Conservation (phyloP, 345 rosid genomes). For the Zanthoxylum bungeanum region DNA sequence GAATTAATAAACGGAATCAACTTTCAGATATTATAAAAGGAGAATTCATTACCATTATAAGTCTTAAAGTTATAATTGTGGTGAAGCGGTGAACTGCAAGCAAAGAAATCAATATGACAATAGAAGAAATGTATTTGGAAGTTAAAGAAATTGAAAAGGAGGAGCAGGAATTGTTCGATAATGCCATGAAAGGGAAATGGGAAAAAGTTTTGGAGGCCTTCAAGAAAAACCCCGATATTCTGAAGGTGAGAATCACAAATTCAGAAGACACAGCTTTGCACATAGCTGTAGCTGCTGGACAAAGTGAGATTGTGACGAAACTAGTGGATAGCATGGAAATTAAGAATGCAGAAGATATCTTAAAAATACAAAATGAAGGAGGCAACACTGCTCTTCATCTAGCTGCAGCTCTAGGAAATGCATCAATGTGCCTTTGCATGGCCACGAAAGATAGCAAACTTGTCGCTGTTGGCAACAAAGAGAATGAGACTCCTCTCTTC, state of each 20-base stretch:
- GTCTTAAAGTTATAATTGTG: too few relatives aligned
- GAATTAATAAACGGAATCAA: too few relatives aligned
- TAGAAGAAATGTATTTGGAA: too few relatives aligned
- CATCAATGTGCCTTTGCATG: slow-evolving; percentile 28
- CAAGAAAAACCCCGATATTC: not conserved
- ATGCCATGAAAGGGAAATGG: slow-evolving; percentile 23
- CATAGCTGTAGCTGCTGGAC: slow-evolving; percentile 16
- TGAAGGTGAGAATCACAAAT: slow-evolving; percentile 5
- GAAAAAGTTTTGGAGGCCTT: slow-evolving; percentile 8
- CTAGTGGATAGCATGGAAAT: slow-evolving; percentile 17
- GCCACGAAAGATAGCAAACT: not conserved
- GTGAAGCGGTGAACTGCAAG: too few relatives aligned
- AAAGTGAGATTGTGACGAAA: not conserved
- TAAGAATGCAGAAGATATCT: not conserved
- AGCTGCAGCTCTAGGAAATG: slow-evolving; percentile 37
- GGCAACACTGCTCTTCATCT: slow-evolving; percentile 38
- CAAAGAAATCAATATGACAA: too few relatives aligned
- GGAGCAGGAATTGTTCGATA: slow-evolving; percentile 21
- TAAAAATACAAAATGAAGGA: slow-evolving; percentile 15
- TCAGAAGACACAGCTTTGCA: slow-evolving; percentile 26
- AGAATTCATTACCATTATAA: too few relatives aligned
- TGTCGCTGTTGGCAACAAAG: slow-evolving; percentile 20
- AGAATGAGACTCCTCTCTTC: slow-evolving; percentile 40
- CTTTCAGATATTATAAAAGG: too few relatives aligned
- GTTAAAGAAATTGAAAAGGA: not conserved